These are phyloP conservation scores for Apiospora saccharicola DNA, from an alignment of 2,329 filamentous ascomycete species.

Conservation along the genomic window DNA sequence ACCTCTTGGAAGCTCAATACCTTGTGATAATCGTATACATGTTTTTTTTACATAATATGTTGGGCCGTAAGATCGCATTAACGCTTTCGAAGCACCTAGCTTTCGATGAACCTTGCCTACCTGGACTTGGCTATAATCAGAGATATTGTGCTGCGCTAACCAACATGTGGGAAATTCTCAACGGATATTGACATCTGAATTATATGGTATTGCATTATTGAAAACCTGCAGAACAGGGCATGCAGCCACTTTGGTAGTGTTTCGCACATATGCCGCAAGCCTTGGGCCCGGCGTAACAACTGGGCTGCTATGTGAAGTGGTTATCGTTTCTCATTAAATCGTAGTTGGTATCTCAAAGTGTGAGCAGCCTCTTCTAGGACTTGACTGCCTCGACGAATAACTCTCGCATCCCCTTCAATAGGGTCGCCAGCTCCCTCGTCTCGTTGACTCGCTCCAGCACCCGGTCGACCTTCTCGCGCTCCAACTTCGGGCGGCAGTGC, in stretches of 20 bases:
- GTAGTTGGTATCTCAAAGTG: constrained; percentile 15
- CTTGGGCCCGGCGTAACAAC: background rate
- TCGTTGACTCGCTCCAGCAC: constrained; percentile 85
- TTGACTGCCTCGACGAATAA: constrained; percentile 75
- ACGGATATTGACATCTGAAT: background rate
- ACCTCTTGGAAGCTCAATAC: background rate
- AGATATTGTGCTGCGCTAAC: too few species aligned
- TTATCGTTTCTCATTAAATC: constrained; percentile 19
- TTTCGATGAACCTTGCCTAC: background rate
- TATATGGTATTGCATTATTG: too few species aligned
- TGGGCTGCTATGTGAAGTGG: background rate
- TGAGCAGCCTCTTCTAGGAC: constrained; percentile 43
- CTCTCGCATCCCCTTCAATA: constrained; percentile 85
- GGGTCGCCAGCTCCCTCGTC: constrained; percentile 71
- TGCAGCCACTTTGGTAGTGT: background rate
- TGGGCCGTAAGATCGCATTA: too few species aligned
- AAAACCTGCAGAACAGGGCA: background rate
- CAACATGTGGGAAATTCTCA: too few species aligned
- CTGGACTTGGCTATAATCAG: background rate
- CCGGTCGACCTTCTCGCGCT: constrained; percentile 77
- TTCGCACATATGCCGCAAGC: background rate
- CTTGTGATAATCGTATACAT: background rate
- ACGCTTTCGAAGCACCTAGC: background rate
- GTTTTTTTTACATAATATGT: background rate
- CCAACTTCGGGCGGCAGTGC: constrained; percentile 82